Evolutionary conservation across 2,329 filamentous ascomycete genomes (phyloP).

Genomic region (Endothia cerciana): DNA sequence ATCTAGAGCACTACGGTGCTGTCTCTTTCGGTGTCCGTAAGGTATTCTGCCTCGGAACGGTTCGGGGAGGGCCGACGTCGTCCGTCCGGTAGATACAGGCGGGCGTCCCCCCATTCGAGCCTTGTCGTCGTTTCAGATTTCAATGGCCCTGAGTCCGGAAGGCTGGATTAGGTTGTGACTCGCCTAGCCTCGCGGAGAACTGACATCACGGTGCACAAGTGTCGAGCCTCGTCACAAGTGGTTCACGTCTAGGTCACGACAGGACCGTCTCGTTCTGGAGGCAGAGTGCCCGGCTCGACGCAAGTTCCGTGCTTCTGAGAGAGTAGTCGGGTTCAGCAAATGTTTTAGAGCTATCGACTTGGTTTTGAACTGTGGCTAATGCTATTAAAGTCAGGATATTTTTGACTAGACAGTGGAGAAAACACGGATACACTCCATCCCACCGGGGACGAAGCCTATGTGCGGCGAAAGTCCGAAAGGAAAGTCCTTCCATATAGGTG

Average conservation of each 20-base stretch:
- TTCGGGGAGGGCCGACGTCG: background rate
- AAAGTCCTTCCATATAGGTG: too few relatives aligned
- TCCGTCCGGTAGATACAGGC: background rate
- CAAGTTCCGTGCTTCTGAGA: too few relatives aligned
- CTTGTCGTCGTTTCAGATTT: conserved; percentile 5
- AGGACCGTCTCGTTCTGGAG: background rate
- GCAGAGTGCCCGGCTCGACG: too few relatives aligned
- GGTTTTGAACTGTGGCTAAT: background rate
- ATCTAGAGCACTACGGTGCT: background rate
- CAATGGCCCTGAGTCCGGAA: background rate
- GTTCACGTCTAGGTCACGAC: background rate
- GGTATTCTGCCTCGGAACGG: background rate
- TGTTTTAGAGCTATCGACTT: background rate
- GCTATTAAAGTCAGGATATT: too few relatives aligned
- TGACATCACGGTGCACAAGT: conserved; percentile 20
- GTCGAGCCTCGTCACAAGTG: conserved; percentile 1
- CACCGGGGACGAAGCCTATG: too few relatives aligned
- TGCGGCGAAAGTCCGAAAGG: too few relatives aligned
- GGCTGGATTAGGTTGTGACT: background rate
- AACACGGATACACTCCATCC: too few relatives aligned
- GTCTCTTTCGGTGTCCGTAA: background rate
- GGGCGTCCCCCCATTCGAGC: background rate
- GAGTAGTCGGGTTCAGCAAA: background rate
- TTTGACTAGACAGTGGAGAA: too few relatives aligned
- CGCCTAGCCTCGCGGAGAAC: conserved; percentile 12